Percentiles rank a stretch among this genome's conserved stretches.
These are phyloP conservation scores for Calocybe cyanea DNA, from an alignment of 768 basidiomycete species.

Conservation along the genomic window DNA sequence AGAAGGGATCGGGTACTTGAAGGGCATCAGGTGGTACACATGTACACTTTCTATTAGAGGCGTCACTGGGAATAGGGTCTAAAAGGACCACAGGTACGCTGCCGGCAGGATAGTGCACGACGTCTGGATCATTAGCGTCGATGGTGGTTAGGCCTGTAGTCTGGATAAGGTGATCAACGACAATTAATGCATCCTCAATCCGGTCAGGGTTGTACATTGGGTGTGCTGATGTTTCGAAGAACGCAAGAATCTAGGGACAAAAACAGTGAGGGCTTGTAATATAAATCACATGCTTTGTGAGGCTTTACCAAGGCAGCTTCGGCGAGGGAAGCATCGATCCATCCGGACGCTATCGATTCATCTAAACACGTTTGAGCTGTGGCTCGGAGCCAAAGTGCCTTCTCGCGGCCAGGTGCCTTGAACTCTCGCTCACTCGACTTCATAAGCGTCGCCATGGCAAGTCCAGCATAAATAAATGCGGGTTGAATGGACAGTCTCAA, in stretches of 20 bases:
- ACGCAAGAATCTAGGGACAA: constrained; percentile 57
- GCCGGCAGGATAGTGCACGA: constrained; percentile 45
- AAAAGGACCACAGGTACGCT: constrained; percentile 46
- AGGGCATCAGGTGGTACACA: constrained; percentile 39
- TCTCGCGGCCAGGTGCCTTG: constrained; percentile 47
- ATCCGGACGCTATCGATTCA: constrained; percentile 43
- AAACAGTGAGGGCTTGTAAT: not conserved
- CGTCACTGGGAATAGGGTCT: constrained; percentile 23
- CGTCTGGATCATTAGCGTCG: constrained; percentile 54
- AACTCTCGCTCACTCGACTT: constrained; percentile 66
- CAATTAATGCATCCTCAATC: constrained; percentile 46
- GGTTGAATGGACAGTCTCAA: constrained; percentile 61
- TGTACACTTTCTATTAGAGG: constrained; percentile 36
- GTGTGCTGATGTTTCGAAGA: constrained; percentile 76
- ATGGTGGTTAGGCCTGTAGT: constrained; percentile 48
- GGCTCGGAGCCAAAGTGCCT: constrained; percentile 55
- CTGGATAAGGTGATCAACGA: constrained; percentile 65
- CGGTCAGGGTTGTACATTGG: constrained; percentile 58
- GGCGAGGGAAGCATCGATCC: constrained; percentile 62
- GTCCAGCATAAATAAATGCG: constrained; percentile 59
- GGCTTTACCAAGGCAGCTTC: constrained; percentile 62
- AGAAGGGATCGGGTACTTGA: constrained; percentile 32
- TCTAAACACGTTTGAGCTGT: constrained; percentile 54
- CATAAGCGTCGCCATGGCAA: constrained; percentile 72
- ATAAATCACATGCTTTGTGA: not conserved